Base-by-base conservation (phyloP, 2,329 filamentous ascomycete species). In the Fusarium beomiforme region DNA sequence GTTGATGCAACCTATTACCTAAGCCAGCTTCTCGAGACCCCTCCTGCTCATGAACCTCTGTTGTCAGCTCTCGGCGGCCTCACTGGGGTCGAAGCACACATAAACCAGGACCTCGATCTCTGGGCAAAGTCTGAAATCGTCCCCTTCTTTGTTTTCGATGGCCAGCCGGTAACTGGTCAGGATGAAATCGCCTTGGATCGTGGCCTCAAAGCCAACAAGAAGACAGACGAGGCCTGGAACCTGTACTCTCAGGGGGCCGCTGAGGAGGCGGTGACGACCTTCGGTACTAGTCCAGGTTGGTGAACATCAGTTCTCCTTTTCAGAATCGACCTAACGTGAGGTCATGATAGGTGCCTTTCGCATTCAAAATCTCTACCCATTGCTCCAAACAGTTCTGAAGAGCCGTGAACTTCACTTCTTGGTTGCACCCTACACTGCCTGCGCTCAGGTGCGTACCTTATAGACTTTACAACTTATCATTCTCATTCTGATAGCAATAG, bases 1-100 rank as follows among this genome's bases (percentile, higher is more conserved):
- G 90, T 98, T 77, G 95, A 98, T 84, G 96, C 95, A 60, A 92
- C 93, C 57, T 92, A 97, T 81, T 98, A 96, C 81, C 89, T 99
- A 71, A 88, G 92, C 79, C 90, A 91, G 65, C 88, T 97, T 72
- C 89, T 97, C 76, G 89, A 92, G 78, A 88, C 87, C 61, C 81
- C 87, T 44, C 88, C 90, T 31, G 91, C 89, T 47, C 92, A 93
- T 78, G 96, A 99, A 81, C 95, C 95, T 43, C 90, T 99, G 36
- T 88, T 98, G 36, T 90, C 94, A 59, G 96, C 96, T 24, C 89
- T 98, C 50, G 96, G 95, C 53, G 96, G 96, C 63, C 88, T 95
- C 67, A 96, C 95, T 66, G 92, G 92, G 57, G 87, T 98, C 78
- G 89, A 89, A 80, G 85, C 84, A 71, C 91, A 92, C 76, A 91